These are phyloP conservation scores for Zygoascus ofunaensis DNA, from an alignment of 805 yeast genomes.

Conservation along the genomic window DNA sequence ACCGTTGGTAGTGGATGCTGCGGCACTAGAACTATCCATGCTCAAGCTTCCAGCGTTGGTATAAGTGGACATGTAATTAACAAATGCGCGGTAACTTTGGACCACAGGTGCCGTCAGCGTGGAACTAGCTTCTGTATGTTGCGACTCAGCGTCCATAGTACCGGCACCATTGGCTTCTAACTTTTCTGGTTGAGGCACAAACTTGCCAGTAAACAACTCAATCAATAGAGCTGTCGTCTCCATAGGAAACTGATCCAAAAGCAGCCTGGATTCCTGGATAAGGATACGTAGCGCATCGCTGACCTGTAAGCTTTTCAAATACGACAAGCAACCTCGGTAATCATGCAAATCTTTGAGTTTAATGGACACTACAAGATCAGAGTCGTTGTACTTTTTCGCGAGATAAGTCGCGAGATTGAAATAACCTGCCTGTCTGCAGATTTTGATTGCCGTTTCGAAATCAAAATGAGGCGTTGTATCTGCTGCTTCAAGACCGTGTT, in stretches of 20 bases:
- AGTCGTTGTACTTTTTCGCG: slow-evolving; percentile 63
- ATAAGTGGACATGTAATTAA: slow-evolving; percentile 38
- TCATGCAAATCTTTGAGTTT: slow-evolving; percentile 57
- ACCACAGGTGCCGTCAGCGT: slow-evolving; percentile 28
- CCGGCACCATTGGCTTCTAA: slow-evolving; percentile 7
- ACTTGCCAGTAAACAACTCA: slow-evolving; percentile 82
- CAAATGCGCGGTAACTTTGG: slow-evolving; percentile 50
- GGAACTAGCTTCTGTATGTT: slow-evolving; percentile 4
- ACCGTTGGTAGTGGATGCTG: slow-evolving; percentile 13
- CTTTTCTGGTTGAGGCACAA: slow-evolving; percentile 35
- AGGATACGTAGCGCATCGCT: slow-evolving; percentile 71
- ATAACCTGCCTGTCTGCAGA: slow-evolving; percentile 67
- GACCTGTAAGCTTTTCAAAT: slow-evolving; percentile 56
- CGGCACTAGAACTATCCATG: slow-evolving; percentile 1
- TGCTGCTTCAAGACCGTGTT: slow-evolving; percentile 30
- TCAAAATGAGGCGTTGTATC: slow-evolving; percentile 39
- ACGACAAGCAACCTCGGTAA: slow-evolving; percentile 51
- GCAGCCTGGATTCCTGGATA: slow-evolving; percentile 51
- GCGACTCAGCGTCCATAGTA: slow-evolving; percentile 6
- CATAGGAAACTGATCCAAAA: slow-evolving; percentile 62
- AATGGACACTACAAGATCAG: slow-evolving; percentile 67
- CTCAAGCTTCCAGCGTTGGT: background rate
- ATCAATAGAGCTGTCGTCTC: slow-evolving; percentile 77
- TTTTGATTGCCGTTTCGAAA: slow-evolving; percentile 52
- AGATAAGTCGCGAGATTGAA: slow-evolving; percentile 56